These are phyloP conservation scores for Mortierella sp. DNA, from an alignment of 371 early-diverging fungal species.

Conservation along the genomic window DNA sequence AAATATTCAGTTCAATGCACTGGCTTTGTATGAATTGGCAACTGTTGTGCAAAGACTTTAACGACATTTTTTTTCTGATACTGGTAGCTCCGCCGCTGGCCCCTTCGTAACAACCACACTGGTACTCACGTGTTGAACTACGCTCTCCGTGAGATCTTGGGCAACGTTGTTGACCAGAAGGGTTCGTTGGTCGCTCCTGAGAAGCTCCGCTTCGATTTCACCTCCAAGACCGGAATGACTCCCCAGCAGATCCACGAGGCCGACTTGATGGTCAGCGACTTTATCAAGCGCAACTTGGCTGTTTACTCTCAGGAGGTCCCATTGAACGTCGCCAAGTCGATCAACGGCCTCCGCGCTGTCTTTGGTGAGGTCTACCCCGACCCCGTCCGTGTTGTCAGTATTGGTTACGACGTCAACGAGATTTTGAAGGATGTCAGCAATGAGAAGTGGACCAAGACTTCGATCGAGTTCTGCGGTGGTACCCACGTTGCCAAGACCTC, in stretches of 20 bases:
- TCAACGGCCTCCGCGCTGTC: conserved; percentile 94
- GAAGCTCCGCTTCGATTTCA: conserved; percentile 98
- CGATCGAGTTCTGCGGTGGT: conserved; percentile 99
- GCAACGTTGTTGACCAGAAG: conserved; percentile 90
- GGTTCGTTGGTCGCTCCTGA: conserved; percentile 98
- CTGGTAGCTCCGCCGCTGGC: conserved; percentile 83
- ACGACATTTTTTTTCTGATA: conserved; percentile 10
- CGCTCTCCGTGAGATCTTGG: conserved; percentile 89
- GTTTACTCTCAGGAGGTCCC: conserved; percentile 93
- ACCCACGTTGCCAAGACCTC: conserved; percentile 96
- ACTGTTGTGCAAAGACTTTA: too few relatives aligned
- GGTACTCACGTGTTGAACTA: conserved; percentile 98
- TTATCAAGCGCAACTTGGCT: conserved; percentile 80
- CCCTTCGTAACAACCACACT: conserved; percentile 98
- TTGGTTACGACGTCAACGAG: conserved; percentile 92
- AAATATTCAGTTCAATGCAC: conserved; percentile 12
- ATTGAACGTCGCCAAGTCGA: conserved; percentile 83
- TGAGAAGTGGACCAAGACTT: conserved; percentile 83
- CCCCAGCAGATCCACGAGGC: conserved; percentile 86
- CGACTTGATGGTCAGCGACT: conserved; percentile 87
- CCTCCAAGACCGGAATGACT: conserved; percentile 83
- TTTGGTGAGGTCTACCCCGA: conserved; percentile 98
- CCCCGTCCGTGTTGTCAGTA: conserved; percentile 95
- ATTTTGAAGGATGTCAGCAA: conserved; percentile 87
- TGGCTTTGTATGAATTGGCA: not conserved